Percentiles rank a stretch among this genome's conserved stretches.
Evolutionary conservation across 2,329 filamentous ascomycete species (phyloP).

Genomic region (Ambrosiella beaveri): DNA sequence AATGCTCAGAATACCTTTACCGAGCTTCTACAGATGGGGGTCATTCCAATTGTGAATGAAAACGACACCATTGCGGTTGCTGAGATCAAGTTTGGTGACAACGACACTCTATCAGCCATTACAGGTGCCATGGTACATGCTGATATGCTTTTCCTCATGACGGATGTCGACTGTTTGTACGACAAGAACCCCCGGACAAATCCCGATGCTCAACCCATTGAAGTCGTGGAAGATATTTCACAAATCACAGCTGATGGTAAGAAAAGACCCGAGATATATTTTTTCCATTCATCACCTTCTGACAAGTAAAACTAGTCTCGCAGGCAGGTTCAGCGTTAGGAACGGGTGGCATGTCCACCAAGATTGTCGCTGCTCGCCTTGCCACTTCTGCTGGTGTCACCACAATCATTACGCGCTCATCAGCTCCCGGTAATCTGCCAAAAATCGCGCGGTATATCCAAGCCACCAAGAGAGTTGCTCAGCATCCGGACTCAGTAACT

Average conservation of each 20-base stretch:
- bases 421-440: conserved; percentile 80
- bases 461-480: conserved; percentile 21
- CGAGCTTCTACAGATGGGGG: conserved; percentile 81
- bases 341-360: conserved; percentile 94
- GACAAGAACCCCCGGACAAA: conserved; percentile 83
- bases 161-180: conserved; percentile 93
- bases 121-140: conserved; percentile 95
- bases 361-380: conserved; percentile 82
- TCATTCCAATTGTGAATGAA: conserved; percentile 97
- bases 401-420: conserved; percentile 85
- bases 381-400: conserved; percentile 91
- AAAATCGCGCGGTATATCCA: conserved; percentile 74
- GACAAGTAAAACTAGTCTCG: conserved; percentile 41
- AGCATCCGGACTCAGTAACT: conserved; percentile 16
- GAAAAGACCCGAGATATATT: conserved; percentile 9
- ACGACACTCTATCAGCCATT: conserved; percentile 91
- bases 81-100: conserved; percentile 99
- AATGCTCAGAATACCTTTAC: conserved; percentile 93
- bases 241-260: conserved; percentile 63
- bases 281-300: neutral
- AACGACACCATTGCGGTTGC: conserved; percentile 94
- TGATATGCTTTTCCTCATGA: conserved; percentile 95
- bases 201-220: conserved; percentile 73
- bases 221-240: conserved; percentile 79
- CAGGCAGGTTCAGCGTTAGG: conserved; percentile 76